Base-by-base conservation (phyloP, 371 early-diverging fungal species). In the Mucor piriformis region DNA sequence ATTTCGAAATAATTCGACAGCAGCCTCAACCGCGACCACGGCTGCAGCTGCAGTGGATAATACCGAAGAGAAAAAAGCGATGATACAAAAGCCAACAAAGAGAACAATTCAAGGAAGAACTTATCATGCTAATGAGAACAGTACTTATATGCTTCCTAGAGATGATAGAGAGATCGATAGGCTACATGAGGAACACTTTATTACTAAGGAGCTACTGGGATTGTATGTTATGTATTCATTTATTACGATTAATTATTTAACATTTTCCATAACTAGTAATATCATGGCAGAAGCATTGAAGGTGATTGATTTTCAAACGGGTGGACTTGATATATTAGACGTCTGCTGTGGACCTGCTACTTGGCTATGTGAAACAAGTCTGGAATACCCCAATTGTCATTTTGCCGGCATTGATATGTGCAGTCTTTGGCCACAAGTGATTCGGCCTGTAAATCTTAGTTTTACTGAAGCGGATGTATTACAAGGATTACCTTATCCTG, bases 341-440 rank as follows among this genome's bases (percentile, higher is more conserved):
- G 50, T 73, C 15, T 70, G 77, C 27, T 76, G 77, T 64, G 77
- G 77, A 2, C 73, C 77, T 43, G 77, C 71, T 10, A 76, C 77
- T 37, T 76, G 77, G 77, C 50, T 76, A 46, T 69, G 73, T 32
- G 73, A 76, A 58, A 67, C 71, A n/a, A 71, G 73, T 32, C 44
- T 73, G 6, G 73, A 76, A 50, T 71, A 76, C 42, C 73, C 69
- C 8, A 63, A 60, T 42, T 71, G 67, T 53, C 71, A 67, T 18
- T 76, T 76, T 57, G 46, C 63, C 8, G 77, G 77, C 38, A 52
- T 76, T 21, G 77, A 76, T 56, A 76, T 76, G 71, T 67, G 66
- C 34, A 63, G 48, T 63, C 44, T 69, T 37, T 74, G 75, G 72
- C 75, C 75, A 10, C 69, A 74, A 54, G 61, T 66, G n/a, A 74